A percentile compares a stretch with the other conserved stretches of the same genome.
Evolutionary conservation across 495 filamentous ascomycete species (phyloP).

Genomic region (Apiosordaria backusii): DNA sequence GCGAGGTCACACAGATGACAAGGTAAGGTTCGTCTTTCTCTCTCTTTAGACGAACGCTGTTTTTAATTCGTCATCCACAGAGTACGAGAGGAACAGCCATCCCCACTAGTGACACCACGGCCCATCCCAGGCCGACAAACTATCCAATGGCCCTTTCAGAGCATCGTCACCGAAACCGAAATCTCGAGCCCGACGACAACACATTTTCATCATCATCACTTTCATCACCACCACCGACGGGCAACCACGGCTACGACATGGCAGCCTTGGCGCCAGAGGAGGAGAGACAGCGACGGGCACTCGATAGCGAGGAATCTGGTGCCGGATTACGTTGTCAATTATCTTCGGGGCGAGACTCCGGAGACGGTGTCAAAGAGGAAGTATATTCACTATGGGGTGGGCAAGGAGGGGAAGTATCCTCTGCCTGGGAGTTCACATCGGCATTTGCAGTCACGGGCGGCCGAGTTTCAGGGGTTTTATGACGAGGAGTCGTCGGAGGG

Average conservation of each 20-base stretch:
- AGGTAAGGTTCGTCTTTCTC: conserved; percentile 20
- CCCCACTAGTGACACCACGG: conserved; percentile 7
- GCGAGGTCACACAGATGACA: conserved; percentile 30
- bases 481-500: conserved; percentile 11
- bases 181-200: conserved; percentile 17
- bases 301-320: conserved; percentile 25
- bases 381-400: conserved; percentile 28
- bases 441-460: conserved; percentile 32
- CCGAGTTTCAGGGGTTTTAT: conserved; percentile 34
- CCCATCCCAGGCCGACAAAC: conserved; percentile 20
- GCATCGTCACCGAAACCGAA: conserved; percentile 24
- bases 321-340: conserved; percentile 47
- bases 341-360: conserved; percentile 39
- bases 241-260: conserved; percentile 20
- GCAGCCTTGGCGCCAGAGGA: conserved; percentile 28
- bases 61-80: conserved; percentile 9
- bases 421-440: conserved; percentile 14
- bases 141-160: conserved; percentile 38
- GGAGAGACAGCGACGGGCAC: conserved; percentile 6
- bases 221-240: conserved; percentile 5
- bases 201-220: neutral
- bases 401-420: neutral
- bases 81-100: conserved; percentile 14
- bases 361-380: conserved; percentile 42
- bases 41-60: neutral